A percentile compares a stretch with the other conserved stretches of the same genome.
Conservation (phyloP, 2,329 filamentous ascomycete genomes). For the Talaromyces atroroseus region DNA sequence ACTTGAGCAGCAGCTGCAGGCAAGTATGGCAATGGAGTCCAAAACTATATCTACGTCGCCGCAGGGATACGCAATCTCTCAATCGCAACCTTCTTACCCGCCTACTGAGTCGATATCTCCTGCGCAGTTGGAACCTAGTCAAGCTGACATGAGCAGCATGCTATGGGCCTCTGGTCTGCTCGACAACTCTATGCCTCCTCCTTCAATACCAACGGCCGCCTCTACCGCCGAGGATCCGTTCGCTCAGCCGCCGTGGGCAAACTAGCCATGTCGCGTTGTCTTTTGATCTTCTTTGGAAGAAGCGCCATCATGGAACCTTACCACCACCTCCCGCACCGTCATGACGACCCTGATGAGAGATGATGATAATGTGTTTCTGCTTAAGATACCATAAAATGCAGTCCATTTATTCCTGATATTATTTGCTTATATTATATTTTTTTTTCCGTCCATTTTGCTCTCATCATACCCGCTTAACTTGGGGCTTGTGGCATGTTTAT, state of each 20-base stretch:
- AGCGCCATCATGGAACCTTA: slow-evolving; percentile 25
- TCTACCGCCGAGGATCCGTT: slow-evolving; percentile 29
- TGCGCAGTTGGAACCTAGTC: slow-evolving; percentile 14
- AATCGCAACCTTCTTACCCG: slow-evolving; percentile 18
- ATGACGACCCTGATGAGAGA: slow-evolving; percentile 41
- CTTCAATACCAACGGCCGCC: slow-evolving; percentile 4
- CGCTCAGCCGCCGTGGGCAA: slow-evolving; percentile 28
- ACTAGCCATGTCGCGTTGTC: slow-evolving; percentile 6
- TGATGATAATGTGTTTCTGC: slow-evolving; percentile 38
- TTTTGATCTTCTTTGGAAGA: not conserved
- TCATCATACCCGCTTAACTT: not conserved
- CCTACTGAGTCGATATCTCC: slow-evolving; percentile 17
- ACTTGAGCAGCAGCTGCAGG: slow-evolving; percentile 36
- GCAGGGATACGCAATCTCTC: slow-evolving; percentile 26
- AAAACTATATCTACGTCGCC: slow-evolving; percentile 28
- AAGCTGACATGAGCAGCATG: slow-evolving; percentile 26
- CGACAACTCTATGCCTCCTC: slow-evolving; percentile 16
- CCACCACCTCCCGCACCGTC: slow-evolving; percentile 24
- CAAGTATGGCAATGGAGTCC: slow-evolving; percentile 31
- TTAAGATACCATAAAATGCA: slow-evolving; percentile 17
- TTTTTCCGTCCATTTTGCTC: not conserved
- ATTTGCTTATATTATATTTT: not conserved
- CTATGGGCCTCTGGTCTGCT: slow-evolving; percentile 31
- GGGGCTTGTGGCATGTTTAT: not conserved
- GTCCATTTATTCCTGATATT: not conserved